Conservation (phyloP, 176 grass and related monocot genomes). For the Aegilops umbellulata region DNA sequence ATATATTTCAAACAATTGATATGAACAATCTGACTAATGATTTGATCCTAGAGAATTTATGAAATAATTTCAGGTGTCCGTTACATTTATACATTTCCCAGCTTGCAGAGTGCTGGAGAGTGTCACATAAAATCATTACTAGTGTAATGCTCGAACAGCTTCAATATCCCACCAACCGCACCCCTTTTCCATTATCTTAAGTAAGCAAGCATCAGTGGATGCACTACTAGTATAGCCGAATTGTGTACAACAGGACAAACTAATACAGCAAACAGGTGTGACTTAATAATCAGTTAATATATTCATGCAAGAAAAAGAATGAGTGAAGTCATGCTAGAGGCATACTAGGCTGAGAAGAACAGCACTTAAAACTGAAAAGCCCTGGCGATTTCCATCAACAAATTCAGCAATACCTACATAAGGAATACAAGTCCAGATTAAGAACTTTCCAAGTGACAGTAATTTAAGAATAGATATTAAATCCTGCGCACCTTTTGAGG, state of each 20-base stretch:
- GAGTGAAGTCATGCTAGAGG: slow-evolving; percentile 2
- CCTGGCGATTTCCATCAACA: slow-evolving; percentile 69
- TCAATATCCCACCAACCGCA: background rate
- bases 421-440: slow-evolving; percentile 18
- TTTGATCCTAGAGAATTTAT: background rate
- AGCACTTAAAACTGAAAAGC: slow-evolving; percentile 83
- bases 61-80: background rate
- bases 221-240: background rate
- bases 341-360: slow-evolving; percentile 86
- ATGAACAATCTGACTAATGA: slow-evolving; percentile 1
- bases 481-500: slow-evolving; percentile 57
- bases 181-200: background rate
- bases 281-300: slow-evolving; percentile 19
- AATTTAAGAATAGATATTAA: slow-evolving; percentile 24
- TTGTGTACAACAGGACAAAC: slow-evolving; percentile 20
- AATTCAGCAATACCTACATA: slow-evolving; percentile 69
- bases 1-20: slow-evolving; percentile 9
- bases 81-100: background rate
- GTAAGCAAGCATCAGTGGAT: slow-evolving; percentile 8
- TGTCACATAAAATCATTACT: background rate
- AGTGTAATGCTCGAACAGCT: background rate
- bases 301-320: slow-evolving; percentile 13
- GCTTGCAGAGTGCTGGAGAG: background rate
- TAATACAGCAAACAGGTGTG: slow-evolving; percentile 14
- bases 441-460: background rate